Conservation (phyloP, 2,329 filamentous ascomycete species). For the Aspergillus pseudoviridinutans region DNA sequence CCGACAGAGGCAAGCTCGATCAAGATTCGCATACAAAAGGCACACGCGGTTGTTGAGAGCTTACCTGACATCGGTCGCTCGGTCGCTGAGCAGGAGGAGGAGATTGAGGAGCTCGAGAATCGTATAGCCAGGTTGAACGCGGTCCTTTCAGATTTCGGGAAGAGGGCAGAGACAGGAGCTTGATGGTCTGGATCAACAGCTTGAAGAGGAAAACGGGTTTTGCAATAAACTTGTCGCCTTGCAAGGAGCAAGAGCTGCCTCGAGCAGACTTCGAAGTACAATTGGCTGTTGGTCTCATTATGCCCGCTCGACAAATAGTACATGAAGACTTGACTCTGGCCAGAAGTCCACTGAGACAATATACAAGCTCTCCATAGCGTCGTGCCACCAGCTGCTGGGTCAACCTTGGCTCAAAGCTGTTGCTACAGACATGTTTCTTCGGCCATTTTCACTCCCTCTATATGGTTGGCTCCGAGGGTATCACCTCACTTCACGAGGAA, state of each 20-base stretch:
- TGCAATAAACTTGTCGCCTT: neutral
- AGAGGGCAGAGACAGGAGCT: slow-evolving; percentile 19
- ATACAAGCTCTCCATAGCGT: neutral
- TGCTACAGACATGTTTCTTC: neutral
- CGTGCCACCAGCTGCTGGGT: neutral
- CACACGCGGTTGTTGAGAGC: slow-evolving; percentile 50
- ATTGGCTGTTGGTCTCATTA: neutral
- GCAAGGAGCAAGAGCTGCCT: neutral
- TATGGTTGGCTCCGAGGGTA: neutral
- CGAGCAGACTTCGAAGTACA: neutral
- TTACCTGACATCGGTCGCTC: slow-evolving; percentile 44
- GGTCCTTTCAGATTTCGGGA: slow-evolving; percentile 40
- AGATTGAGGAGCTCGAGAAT: slow-evolving; percentile 41
- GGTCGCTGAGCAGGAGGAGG: slow-evolving; percentile 42
- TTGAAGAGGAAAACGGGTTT: neutral
- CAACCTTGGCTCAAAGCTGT: neutral
- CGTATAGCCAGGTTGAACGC: slow-evolving; percentile 36
- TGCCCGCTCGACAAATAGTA: neutral
- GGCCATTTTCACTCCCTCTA: neutral
- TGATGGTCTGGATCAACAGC: neutral
- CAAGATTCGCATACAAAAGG: slow-evolving; percentile 78
- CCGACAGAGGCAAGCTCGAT: slow-evolving; percentile 72
- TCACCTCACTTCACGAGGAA: neutral
- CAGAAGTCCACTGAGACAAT: neutral
- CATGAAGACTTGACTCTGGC: neutral